Percentiles rank a stretch among this genome's conserved stretches.
These are phyloP conservation scores for Macrocystidia cucumis DNA, from an alignment of 1,284 basidiomycete species.

Conservation along the genomic window DNA sequence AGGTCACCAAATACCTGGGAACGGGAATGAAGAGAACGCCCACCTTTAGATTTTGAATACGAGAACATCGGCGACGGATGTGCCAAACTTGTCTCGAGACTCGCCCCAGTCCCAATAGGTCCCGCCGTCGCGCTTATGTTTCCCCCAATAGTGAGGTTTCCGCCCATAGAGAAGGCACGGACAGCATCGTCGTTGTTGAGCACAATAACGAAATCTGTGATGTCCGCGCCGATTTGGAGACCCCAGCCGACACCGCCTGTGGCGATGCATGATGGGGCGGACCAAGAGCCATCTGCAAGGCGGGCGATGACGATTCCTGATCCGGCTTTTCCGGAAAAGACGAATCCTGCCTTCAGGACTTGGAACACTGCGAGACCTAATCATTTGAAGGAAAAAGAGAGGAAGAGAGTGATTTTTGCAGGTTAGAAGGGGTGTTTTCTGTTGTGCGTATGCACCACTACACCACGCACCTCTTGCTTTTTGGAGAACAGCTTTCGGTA, in stretches of 20 bases:
- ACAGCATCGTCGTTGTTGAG: slow-evolving; percentile 97
- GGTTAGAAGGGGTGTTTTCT: background rate
- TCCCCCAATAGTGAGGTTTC: slow-evolving; percentile 94
- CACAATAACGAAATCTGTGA: slow-evolving; percentile 86
- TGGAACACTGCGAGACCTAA: slow-evolving; percentile 93
- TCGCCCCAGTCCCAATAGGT: slow-evolving; percentile 93
- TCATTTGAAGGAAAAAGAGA: background rate
- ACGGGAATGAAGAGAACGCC: slow-evolving; percentile 13
- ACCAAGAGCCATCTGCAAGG: slow-evolving; percentile 95
- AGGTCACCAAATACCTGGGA: slow-evolving; percentile 2
- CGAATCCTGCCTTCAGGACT: slow-evolving; percentile 90
- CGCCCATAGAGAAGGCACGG: slow-evolving; percentile 89
- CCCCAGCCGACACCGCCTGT: slow-evolving; percentile 96
- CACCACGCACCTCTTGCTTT: slow-evolving; percentile 79
- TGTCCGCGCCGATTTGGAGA: slow-evolving; percentile 90
- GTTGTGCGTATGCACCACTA: too few relatives aligned
- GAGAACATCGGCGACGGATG: slow-evolving; percentile 97
- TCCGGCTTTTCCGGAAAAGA: slow-evolving; percentile 95
- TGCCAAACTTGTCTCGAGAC: slow-evolving; percentile 80
- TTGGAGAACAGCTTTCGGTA: slow-evolving; percentile 91
- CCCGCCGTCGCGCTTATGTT: slow-evolving; percentile 82
- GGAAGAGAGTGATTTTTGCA: background rate
- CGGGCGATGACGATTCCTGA: slow-evolving; percentile 93
- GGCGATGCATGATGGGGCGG: slow-evolving; percentile 95
- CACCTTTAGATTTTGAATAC: slow-evolving; percentile 92